Base-by-base conservation (phyloP, 2,329 filamentous ascomycete species). In the Claviceps digitariae region DNA sequence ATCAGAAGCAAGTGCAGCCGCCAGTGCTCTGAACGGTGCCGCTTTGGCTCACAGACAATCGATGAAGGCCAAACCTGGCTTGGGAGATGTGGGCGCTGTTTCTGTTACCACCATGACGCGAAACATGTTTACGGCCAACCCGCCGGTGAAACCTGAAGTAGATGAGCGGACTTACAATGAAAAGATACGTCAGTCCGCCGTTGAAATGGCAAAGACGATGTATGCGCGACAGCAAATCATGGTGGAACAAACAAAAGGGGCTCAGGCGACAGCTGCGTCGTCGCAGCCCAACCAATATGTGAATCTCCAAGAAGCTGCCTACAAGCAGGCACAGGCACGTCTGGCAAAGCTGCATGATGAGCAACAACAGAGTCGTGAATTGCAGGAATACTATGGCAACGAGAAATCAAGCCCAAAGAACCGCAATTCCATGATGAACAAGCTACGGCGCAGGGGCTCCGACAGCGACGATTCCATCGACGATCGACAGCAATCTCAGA, bases 131-230 rank as follows among this genome's bases (percentile, higher is more conserved):
- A 89, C 85, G 0, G 83, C 86, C 1, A 72, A 81, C 36, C 89
- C 90, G 4, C 84, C 83, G 0, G 80, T 94, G 3, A 75, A 80
- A 27, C 72, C 78, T 2, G 87, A 94, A 62, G 70, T 82, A 0
- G 84, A 93, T 43, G 89, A 95, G 62, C 78, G 83, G 65, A 82
- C 79, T 56, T 81, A 79, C 54, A 79, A 83, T 46, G 85, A 89
- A 59, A 81, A 83, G 4, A 72, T 95, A 2, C 85, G 84, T 57
- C 87, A 89, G 31, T 91, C 89, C 21, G 89, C 90, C 2, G 74
- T 95, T 3, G 87, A 86, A 12, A 95, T 96, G 89, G 90, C 90
- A 7, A 86, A 84, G 67, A 81, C 85, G 60, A 91, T 95, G 82
- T 95, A 90, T 64, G 79, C 74, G 12, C 73, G 80, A 36, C 83